phyloP scores from a whole-genome alignment of 148 eudicot genomes.

The Arctostaphylos glauca region DNA sequence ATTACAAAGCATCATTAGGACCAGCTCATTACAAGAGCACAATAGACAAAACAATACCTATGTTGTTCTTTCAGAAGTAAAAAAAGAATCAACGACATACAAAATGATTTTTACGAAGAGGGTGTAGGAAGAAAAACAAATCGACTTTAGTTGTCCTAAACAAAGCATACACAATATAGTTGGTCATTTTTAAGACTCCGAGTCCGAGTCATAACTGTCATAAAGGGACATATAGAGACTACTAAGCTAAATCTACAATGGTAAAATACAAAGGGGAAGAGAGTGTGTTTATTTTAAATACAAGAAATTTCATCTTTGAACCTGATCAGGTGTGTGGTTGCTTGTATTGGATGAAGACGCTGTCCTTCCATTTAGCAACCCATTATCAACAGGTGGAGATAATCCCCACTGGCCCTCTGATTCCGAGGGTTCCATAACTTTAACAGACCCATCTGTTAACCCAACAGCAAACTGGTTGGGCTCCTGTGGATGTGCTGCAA shows the following conservation, averaged over 20 bases:
- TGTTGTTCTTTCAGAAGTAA: neutral
- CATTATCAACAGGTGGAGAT: slow-evolving; percentile 66
- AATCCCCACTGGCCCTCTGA: slow-evolving; percentile 83
- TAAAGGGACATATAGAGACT: neutral
- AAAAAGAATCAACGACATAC: slow-evolving; percentile 8
- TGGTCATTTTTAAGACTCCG: neutral
- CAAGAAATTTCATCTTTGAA: slow-evolving; percentile 49
- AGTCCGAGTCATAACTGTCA: slow-evolving; percentile 9
- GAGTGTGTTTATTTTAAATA: slow-evolving; percentile 13
- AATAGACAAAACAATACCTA: neutral
- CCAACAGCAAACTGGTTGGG: slow-evolving; percentile 82
- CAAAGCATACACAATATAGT: neutral
- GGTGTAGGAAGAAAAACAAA: neutral
- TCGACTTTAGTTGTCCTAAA: slow-evolving; percentile 11
- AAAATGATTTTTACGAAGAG: neutral
- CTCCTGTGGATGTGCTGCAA: slow-evolving; percentile 79
- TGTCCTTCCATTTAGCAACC: slow-evolving; percentile 57
- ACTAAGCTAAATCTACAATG: slow-evolving; percentile 25
- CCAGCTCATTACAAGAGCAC: neutral
- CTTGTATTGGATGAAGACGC: slow-evolving; percentile 66
- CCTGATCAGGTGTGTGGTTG: slow-evolving; percentile 67
- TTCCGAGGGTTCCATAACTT: slow-evolving; percentile 81
- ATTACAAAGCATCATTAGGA: neutral
- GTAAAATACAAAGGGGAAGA: slow-evolving; percentile 6
- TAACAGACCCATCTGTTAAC: slow-evolving; percentile 65